A percentile compares a stretch with the other conserved stretches of the same genome.
Conservation (phyloP, 176 grass and related monocot genomes). For the sorghum (Sorghum bicolor) region Sorghum_bicolor_NCBIv3 NC_012873.2:18890501-18891000, state of each 20-base stretch:
- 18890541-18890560: constrained; percentile 48
- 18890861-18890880: constrained; percentile 68
- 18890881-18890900: constrained; percentile 72
- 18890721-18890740: constrained; percentile 74
- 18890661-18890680: constrained; percentile 47
- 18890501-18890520: constrained; percentile 72
- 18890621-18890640: constrained; percentile 80
- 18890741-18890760: constrained; percentile 55
- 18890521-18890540: constrained; percentile 57
- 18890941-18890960: constrained; percentile 82
- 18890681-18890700: constrained; percentile 63
- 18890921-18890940: constrained; percentile 80
- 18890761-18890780: constrained; percentile 38
- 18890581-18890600: constrained; percentile 41
- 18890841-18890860: constrained; percentile 68
- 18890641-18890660: constrained; percentile 57
- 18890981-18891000: constrained; percentile 51
- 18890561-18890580: constrained; percentile 41
- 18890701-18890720: constrained; percentile 74
- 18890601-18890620: constrained; percentile 67
- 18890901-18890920: constrained; percentile 72
- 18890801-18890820: constrained; percentile 65
- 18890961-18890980: constrained; percentile 64
- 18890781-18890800: constrained; percentile 81
- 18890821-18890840: constrained; percentile 61